Evolutionary conservation across 441 rosid genomes (phyloP).

Genomic region (Erodium moschatum): DNA sequence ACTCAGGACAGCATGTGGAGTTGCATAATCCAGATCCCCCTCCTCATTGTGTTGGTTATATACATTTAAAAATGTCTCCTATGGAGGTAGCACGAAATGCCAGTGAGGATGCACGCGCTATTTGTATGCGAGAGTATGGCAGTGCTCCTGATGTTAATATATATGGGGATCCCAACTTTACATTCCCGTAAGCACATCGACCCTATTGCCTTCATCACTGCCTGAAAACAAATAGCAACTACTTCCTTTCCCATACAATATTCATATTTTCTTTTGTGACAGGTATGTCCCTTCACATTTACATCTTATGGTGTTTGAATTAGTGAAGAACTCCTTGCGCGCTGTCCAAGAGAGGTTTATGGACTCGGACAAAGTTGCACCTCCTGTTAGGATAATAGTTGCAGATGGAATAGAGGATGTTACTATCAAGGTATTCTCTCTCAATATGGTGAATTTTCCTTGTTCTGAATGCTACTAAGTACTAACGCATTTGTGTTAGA

Average conservation of each 20-base stretch:
- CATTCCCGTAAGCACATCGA: conserved; percentile 60
- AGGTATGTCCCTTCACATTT: conserved; percentile 90
- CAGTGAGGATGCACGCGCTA: conserved; percentile 72
- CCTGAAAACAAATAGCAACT: conserved; percentile 12
- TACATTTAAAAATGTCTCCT: conserved; percentile 91
- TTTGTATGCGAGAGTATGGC: conserved; percentile 82
- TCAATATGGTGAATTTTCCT: background rate
- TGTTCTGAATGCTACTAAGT: background rate
- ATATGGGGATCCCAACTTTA: conserved; percentile 80
- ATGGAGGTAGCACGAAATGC: conserved; percentile 76
- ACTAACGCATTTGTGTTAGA: too few relatives aligned
- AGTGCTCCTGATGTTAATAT: conserved; percentile 65
- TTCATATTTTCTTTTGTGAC: conserved; percentile 17
- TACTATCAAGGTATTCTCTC: conserved; percentile 58
- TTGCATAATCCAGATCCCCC: conserved; percentile 86
- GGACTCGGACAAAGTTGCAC: conserved; percentile 71
- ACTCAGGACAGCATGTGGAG: conserved; percentile 95
- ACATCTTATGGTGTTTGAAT: conserved; percentile 88
- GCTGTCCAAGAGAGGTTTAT: conserved; percentile 78
- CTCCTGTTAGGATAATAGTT: conserved; percentile 70
- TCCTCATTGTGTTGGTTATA: conserved; percentile 72
- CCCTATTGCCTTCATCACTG: background rate
- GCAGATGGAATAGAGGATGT: conserved; percentile 96
- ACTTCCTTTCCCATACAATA: background rate
- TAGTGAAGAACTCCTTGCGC: conserved; percentile 92